Evolutionary conservation across 345 rosid genomes (phyloP).

Genomic region (Raphanus raphanistrum): DNA sequence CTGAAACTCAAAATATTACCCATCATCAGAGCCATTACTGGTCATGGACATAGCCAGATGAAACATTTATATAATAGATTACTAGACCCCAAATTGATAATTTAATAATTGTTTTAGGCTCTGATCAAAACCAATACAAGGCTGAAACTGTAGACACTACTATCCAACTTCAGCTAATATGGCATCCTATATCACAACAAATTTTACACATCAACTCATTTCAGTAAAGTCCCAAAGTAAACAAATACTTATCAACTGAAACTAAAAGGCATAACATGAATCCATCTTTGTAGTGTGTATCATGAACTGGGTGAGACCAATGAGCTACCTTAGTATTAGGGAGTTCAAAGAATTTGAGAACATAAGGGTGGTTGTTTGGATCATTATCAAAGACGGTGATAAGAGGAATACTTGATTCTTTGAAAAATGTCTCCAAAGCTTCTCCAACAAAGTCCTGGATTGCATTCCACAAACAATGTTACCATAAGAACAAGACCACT

Average conservation of each 20-base stretch:
- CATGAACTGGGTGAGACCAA: conserved; percentile 5
- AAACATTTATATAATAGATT: too few species aligned
- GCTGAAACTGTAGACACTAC: too few species aligned
- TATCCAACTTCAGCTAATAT: too few species aligned
- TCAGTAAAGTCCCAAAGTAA: too few species aligned
- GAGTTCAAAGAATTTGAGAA: conserved; percentile 79
- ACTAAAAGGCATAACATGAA: too few species aligned
- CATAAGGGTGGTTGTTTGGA: conserved; percentile 75
- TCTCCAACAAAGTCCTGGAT: conserved; percentile 74
- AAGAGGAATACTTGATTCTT: conserved; percentile 68
- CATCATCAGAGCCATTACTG: conserved; percentile 5
- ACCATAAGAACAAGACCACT: neutral
- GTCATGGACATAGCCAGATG: too few species aligned
- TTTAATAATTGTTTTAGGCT: too few species aligned
- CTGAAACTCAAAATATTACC: conserved; percentile 43
- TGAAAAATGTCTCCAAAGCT: conserved; percentile 77
- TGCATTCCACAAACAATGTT: conserved; percentile 24
- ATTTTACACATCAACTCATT: too few species aligned
- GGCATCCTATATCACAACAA: too few species aligned
- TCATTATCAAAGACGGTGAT: conserved; percentile 78
- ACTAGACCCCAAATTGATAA: too few species aligned
- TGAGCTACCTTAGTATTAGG: conserved; percentile 63
- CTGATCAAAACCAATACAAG: conserved; percentile 6
- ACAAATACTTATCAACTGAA: too few species aligned
- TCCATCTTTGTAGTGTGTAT: neutral